Base-by-base conservation (phyloP, 306 rosid genomes). In the Phaseolus lunatus region DNA sequence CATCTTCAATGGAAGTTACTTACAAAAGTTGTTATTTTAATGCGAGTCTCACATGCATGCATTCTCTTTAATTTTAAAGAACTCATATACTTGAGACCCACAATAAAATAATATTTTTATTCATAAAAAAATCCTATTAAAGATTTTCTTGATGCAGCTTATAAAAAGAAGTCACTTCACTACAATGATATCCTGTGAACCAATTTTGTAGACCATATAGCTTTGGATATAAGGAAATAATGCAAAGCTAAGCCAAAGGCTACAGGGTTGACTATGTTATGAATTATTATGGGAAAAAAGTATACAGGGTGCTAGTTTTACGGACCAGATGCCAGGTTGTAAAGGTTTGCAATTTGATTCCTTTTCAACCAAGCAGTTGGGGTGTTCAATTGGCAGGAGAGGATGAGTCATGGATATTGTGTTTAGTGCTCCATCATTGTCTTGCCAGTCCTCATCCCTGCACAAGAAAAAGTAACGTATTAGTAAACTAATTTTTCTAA, bases 361-460 rank as follows among this genome's bases (percentile, higher is more conserved):
- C 44, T 92, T 89, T 59, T 85, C 88, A 11, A 92, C 93, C 31
- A 87, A 80, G 33, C 41, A 88, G 79, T 70, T 81, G 27, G 97
- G 97, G 67, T 95, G 98, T 73, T 96, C 97, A 44, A 88, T 80
- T 1, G 99, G 99, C 20, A 92, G 73, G 52, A 85, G 90, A 67
- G 99, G 99, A 87, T 85, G 88, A 61, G 98, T 96, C 99, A 96
- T 96, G 39, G 96, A 96, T 75, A 91, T 89, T 57, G 97, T 92
- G 87, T 96, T 96, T 4, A 96, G 86, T 5, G 99, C 99, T 74
- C 99, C 99, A 77, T 96, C 99, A 85, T 96, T 96, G 82, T 90
- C 97, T 73, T 85, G 89, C 99, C 99, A 96, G 78, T 92, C 98
- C 86, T 91, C 98, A 82, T 96, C 99, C 86, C 97, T 95, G 88